Conservation (phyloP, 2,329 filamentous ascomycete species). For the Zymoseptoria tritici region DNA sequence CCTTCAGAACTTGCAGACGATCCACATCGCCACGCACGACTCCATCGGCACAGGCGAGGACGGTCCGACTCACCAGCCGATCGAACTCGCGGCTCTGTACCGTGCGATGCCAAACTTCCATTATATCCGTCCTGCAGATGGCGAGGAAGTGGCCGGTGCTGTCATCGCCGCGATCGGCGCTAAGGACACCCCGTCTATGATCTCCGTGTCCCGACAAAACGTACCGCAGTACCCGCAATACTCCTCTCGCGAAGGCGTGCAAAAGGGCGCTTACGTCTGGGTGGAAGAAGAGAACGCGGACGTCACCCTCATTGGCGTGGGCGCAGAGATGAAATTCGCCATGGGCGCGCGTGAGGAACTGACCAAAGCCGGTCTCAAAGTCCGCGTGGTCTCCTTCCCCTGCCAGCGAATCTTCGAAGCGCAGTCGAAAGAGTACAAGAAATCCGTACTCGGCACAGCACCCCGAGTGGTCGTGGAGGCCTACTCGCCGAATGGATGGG, state of each 20-base stretch:
- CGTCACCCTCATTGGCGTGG: constrained; percentile 45
- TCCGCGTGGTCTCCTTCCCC: constrained; percentile 45
- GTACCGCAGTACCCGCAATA: constrained; percentile 33
- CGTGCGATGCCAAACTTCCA: constrained; percentile 33
- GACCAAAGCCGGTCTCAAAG: constrained; percentile 32
- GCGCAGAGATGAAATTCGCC: constrained; percentile 45
- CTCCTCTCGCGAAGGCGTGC: constrained; percentile 34
- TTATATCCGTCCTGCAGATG: constrained; percentile 32
- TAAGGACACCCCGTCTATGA: constrained; percentile 36
- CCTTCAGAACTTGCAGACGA: constrained; percentile 30
- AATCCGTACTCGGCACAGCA: constrained; percentile 36
- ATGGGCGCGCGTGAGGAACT: constrained; percentile 35
- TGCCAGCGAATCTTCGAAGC: constrained; percentile 45
- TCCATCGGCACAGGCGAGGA: constrained; percentile 32
- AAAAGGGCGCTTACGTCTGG: constrained; percentile 37
- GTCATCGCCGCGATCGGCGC: constrained; percentile 35
- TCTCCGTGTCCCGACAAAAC: constrained; percentile 38
- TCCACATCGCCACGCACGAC: constrained; percentile 35
- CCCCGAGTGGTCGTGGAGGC: constrained; percentile 52
- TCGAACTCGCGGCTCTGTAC: constrained; percentile 31
- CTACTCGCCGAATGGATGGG: constrained; percentile 52
- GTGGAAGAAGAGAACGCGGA: constrained; percentile 32
- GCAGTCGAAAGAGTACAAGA: constrained; percentile 41
- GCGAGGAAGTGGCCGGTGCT: constrained; percentile 35
- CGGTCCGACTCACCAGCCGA: constrained; percentile 33